Conservation (phyloP, 169 alveolate genomes). For the Babesia ovis region DNA sequence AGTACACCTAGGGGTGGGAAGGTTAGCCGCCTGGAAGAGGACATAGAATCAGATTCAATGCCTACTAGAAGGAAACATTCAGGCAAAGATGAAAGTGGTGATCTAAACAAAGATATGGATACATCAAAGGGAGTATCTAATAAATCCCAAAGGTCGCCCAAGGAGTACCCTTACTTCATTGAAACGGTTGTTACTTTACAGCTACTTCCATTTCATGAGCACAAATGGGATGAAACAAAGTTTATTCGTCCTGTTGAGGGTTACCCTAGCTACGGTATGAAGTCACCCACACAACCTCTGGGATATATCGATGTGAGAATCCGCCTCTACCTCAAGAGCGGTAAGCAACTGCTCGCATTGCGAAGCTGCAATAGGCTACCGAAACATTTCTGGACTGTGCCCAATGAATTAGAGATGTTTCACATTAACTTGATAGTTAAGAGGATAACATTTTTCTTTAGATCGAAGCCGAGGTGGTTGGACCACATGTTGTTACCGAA, state of each 20-base stretch:
- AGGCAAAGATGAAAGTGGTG: no score
- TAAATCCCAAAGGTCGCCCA: background rate
- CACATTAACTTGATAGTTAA: constrained; percentile 39
- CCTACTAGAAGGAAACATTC: no score
- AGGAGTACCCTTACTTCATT: constrained; percentile 16
- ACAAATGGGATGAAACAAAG: constrained; percentile 70
- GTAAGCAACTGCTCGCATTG: constrained; percentile 63
- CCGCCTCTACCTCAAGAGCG: constrained; percentile 49
- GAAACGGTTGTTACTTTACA: constrained; percentile 30
- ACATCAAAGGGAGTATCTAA: background rate
- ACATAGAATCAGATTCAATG: no score
- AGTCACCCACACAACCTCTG: constrained; percentile 65
- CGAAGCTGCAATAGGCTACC: constrained; percentile 64
- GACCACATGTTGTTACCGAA: constrained; percentile 36
- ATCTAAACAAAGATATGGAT: no score
- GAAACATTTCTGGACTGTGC: constrained; percentile 62
- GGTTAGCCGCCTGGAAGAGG: no score
- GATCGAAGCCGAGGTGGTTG: constrained; percentile 50
- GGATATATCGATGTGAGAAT: constrained; percentile 72
- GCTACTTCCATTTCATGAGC: constrained; percentile 61
- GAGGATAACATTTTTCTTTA: constrained; percentile 12
- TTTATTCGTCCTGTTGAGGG: constrained; percentile 74
- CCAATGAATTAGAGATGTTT: constrained; percentile 69
- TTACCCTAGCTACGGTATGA: constrained; percentile 76
- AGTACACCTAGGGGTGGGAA: no score